A percentile compares a stretch with the other conserved stretches of the same genome.
These are phyloP conservation scores for Fomitopsis pulvina DNA, from an alignment of 768 basidiomycete genomes.

Conservation along the genomic window DNA sequence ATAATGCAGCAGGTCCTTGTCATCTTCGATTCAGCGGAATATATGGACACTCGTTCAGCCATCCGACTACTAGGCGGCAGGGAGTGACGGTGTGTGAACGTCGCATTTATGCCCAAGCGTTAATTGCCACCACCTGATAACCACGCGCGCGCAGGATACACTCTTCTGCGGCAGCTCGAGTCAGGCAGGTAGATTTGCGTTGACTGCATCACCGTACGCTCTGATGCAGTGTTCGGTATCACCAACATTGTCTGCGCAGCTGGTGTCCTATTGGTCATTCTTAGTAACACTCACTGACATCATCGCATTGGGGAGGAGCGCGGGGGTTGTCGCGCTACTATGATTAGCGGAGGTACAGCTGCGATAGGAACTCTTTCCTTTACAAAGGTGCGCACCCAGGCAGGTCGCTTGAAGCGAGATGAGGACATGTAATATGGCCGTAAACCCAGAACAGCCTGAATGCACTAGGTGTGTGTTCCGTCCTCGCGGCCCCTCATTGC, in stretches of 20 bases:
- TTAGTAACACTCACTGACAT: not conserved
- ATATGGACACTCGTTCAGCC: not conserved
- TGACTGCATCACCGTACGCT: constrained; percentile 42
- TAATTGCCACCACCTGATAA: no score
- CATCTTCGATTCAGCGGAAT: not conserved
- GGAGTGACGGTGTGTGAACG: constrained; percentile 29
- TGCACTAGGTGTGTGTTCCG: no score
- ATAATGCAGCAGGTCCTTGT: constrained; percentile 33
- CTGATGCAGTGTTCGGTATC: constrained; percentile 43
- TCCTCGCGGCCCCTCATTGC: no score
- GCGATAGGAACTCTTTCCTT: no score
- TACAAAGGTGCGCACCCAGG: no score
- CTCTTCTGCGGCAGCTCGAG: no score
- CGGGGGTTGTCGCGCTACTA: constrained; percentile 30
- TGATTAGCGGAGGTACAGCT: constrained; percentile 37
- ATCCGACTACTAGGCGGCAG: constrained; percentile 21
- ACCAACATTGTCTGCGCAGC: constrained; percentile 35
- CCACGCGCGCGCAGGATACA: no score
- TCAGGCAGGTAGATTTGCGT: constrained; percentile 42
- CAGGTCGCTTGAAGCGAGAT: no score
- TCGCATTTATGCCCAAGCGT: not conserved
- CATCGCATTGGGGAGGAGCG: not conserved
- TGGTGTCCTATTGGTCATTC: constrained; percentile 27
- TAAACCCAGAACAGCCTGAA: no score
- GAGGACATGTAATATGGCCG: no score